Percentiles rank a stretch among this genome's conserved stretches.
Conservation (phyloP, 306 rosid genomes). For the Quercus suber region DNA sequence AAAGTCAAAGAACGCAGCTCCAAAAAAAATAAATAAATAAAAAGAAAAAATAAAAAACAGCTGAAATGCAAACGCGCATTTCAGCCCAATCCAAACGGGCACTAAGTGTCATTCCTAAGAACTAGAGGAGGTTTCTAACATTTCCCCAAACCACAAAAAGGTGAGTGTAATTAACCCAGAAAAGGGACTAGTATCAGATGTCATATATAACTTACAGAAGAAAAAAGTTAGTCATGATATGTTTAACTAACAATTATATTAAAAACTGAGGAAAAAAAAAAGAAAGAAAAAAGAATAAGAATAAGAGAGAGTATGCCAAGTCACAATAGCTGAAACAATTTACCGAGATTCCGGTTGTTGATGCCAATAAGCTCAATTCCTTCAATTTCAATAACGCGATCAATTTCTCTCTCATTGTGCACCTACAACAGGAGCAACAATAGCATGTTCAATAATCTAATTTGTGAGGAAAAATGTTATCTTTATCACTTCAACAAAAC, state of each 20-base stretch:
- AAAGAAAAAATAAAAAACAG: too few species aligned
- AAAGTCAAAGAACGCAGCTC: too few species aligned
- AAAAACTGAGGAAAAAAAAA: neutral
- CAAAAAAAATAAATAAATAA: too few species aligned
- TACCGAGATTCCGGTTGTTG: constrained; percentile 96
- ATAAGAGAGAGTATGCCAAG: neutral
- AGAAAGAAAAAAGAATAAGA: neutral
- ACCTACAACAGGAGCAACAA: constrained; percentile 46
- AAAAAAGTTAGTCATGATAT: neutral
- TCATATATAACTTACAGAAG: neutral
- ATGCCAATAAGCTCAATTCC: constrained; percentile 91
- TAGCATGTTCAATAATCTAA: neutral
- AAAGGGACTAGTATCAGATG: neutral
- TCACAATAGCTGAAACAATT: neutral
- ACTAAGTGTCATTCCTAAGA: too few species aligned
- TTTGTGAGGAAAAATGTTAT: neutral
- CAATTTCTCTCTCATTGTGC: constrained; percentile 88
- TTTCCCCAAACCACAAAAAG: too few species aligned
- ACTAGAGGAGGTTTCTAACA: too few species aligned
- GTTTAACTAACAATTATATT: neutral
- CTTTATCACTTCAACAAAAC: constrained; percentile 1
- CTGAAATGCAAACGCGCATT: too few species aligned
- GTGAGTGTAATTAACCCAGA: too few species aligned
- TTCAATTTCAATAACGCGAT: constrained; percentile 86
- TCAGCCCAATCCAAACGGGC: too few species aligned